Conservation (phyloP, 2,329 filamentous ascomycete genomes). For the Alternaria dauci region DNA sequence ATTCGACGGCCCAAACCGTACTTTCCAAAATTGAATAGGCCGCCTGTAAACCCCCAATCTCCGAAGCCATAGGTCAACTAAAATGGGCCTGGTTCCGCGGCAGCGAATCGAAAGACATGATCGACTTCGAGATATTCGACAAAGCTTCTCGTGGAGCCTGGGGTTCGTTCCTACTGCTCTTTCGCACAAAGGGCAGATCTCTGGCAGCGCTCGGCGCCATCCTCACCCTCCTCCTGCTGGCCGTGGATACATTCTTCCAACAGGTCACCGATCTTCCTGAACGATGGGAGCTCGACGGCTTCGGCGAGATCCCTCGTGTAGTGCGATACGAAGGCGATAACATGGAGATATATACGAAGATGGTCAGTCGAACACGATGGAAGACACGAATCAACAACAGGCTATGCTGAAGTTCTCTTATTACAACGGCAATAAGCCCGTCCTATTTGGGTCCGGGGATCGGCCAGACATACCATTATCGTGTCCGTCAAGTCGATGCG, state of each 20-base stretch:
- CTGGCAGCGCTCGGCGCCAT: constrained; percentile 21
- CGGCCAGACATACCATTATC: constrained; percentile 17
- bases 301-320: constrained; percentile 1
- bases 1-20: constrained; percentile 21
- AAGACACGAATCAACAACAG: background rate
- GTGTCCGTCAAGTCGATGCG: constrained; percentile 33
- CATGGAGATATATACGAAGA: constrained; percentile 14
- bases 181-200: constrained; percentile 23
- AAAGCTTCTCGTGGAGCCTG: constrained; percentile 28
- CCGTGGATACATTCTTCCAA: constrained; percentile 40
- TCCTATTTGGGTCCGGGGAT: constrained; percentile 13
- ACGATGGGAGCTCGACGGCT: constrained; percentile 20
- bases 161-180: constrained; percentile 22
- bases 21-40: constrained; percentile 30
- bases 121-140: constrained; percentile 46
- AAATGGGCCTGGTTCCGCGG: constrained; percentile 39
- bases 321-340: constrained; percentile 11
- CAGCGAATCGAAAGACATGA: constrained; percentile 26
- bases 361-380: background rate
- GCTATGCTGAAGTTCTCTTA: constrained; percentile 11
- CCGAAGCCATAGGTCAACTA: constrained; percentile 38
- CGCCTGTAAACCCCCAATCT: constrained; percentile 31
- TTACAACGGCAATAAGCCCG: constrained; percentile 13
- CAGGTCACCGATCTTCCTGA: constrained; percentile 38
- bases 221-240: constrained; percentile 15